Base-by-base conservation (phyloP, 768 basidiomycete genomes). In the Mycena rebaudengoi region DNA sequence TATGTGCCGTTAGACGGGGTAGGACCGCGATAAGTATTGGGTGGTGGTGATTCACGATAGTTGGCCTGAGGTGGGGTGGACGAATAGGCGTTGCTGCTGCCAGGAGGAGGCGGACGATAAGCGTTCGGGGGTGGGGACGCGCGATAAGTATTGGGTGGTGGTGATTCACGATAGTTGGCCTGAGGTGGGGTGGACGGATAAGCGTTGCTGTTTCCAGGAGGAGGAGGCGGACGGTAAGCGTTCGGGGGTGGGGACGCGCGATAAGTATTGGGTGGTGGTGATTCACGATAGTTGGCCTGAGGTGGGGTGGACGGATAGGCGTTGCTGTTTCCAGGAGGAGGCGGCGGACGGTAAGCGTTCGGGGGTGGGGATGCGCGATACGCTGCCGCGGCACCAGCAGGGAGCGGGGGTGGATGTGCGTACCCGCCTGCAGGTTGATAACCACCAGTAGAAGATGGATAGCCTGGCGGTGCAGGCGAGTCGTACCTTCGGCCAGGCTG, bases 291-390 rank as follows among this genome's bases (percentile, higher is more conserved):
- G n/a, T n/a, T n/a, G n/a, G n/a, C n/a, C n/a, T n/a, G n/a, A n/a
- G n/a, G n/a, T n/a, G n/a, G n/a, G n/a, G n/a, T n/a, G n/a, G n/a
- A n/a, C n/a, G n/a, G n/a, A n/a, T n/a, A n/a, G n/a, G n/a, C n/a
- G n/a, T n/a, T n/a, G n/a, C n/a, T n/a, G n/a, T n/a, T n/a, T n/a
- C n/a, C n/a, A n/a, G n/a, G n/a, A n/a, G 55, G 40, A 8, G 54
- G 55, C 8, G 43, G 44, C 25, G 41, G 40, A 7, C 40, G 55
- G 43, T 56, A 56, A 6, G 55, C 30, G 28, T 26, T 45, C n/a
- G 55, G 26, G 20, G 55, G 55, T 5, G 55, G 55, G 21, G 55
- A 45, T 33, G 29, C 43, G 14, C 43, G 43, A 39, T 55, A 55
- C 5, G 51, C 18, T 26, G 37, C 35, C 43, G 28, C 26, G n/a